Conservation (phyloP, 2,329 filamentous ascomycete genomes). For the Stenocarpella maydis region DNA sequence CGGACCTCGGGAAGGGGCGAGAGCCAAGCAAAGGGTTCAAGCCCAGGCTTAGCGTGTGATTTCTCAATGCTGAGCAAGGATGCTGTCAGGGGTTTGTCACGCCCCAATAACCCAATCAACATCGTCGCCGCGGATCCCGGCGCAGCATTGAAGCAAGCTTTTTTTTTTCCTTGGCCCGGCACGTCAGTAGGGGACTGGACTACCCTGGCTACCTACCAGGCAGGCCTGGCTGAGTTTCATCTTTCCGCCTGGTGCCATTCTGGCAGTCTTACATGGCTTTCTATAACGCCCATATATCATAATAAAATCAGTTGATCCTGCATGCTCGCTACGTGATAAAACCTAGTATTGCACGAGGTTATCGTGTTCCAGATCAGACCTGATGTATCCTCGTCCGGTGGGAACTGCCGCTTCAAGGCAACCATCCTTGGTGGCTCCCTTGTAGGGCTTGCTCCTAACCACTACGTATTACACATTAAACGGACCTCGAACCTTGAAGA, state of each 20-base stretch:
- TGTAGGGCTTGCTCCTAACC: background rate
- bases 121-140: background rate
- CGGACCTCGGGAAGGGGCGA: background rate
- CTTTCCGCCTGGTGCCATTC: background rate
- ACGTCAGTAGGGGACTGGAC: background rate
- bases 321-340: background rate
- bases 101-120: conserved; percentile 19
- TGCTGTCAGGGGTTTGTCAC: conserved; percentile 27
- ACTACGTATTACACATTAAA: background rate
- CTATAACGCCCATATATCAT: background rate
- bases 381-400: background rate
- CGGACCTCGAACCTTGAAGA: background rate
- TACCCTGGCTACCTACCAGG: no score
- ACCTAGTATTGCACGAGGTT: background rate
- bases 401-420: conserved; percentile 1
- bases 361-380: background rate
- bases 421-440: background rate
- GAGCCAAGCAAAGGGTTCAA: background rate
- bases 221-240: background rate
- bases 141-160: background rate
- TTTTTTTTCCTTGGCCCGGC: background rate
- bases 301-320: background rate
- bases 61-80: conserved; percentile 26
- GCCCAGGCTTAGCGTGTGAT: conserved; percentile 6
- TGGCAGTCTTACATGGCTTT: background rate